These are phyloP conservation scores for Phytopythium helicoides DNA, from an alignment of 352 stramenopile species.

Conservation along the genomic window DNA sequence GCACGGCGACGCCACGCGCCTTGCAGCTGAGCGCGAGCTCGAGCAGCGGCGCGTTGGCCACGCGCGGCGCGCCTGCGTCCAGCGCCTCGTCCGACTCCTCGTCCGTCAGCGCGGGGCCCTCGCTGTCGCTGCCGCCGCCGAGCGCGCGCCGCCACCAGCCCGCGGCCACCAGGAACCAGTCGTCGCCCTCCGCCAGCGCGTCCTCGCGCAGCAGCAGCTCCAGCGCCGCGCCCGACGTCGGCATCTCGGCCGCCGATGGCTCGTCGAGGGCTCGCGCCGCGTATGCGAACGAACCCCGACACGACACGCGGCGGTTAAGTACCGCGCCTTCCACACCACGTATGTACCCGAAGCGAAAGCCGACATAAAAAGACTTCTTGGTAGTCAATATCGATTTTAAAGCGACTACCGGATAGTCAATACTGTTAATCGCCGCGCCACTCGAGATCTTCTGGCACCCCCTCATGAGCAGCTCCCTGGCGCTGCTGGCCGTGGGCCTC, in stretches of 20 bases:
- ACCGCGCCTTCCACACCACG: no score
- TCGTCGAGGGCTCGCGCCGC: no score
- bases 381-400: no score
- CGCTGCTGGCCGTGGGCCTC: neutral
- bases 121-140: conserved; percentile 11
- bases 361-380: no score
- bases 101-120: conserved; percentile 26
- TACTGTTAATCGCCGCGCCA: no score
- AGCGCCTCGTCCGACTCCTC: conserved; percentile 24
- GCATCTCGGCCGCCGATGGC: neutral
- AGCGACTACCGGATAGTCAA: no score
- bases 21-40: conserved; percentile 42
- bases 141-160: conserved; percentile 56
- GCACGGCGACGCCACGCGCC: conserved; percentile 44
- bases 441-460: no score
- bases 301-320: no score
- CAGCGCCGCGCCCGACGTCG: conserved; percentile 11
- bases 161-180: conserved; percentile 59
- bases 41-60: conserved; percentile 48
- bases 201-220: conserved; percentile 30
- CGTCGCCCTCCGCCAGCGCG: conserved; percentile 43
- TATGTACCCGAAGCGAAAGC: no score
- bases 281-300: no score
- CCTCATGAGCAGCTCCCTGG: conserved; percentile 2
- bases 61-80: conserved; percentile 10